Conservation (phyloP, 441 rosid species). For the Jatropha multifida region DNA sequence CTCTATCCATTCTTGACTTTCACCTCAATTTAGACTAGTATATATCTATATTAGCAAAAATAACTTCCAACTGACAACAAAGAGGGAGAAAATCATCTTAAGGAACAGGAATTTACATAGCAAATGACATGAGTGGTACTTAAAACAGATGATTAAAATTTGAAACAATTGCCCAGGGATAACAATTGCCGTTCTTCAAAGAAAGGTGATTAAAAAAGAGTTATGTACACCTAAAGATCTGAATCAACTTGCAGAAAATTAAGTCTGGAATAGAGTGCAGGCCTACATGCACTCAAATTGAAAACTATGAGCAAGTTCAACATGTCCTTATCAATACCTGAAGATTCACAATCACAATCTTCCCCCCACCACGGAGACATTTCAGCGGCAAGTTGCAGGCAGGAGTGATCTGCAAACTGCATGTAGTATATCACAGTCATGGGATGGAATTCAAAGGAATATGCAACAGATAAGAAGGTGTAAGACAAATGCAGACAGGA, state of each 20-base stretch:
- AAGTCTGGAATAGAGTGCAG: neutral
- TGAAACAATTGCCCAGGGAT: neutral
- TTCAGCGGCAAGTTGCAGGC: constrained; percentile 97
- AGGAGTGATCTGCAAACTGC: constrained; percentile 99
- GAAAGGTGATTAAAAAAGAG: neutral
- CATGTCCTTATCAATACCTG: constrained; percentile 50
- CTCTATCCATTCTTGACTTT: neutral
- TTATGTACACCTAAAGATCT: neutral
- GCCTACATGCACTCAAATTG: neutral
- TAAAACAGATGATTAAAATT: neutral
- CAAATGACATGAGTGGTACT: neutral
- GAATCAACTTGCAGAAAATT: neutral
- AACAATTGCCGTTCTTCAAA: neutral
- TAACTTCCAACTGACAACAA: neutral
- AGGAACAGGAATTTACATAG: neutral
- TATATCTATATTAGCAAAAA: neutral
- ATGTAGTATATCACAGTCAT: constrained; percentile 25
- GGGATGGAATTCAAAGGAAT: constrained; percentile 17
- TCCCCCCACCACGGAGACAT: constrained; percentile 85
- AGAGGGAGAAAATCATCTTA: neutral
- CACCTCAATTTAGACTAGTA: neutral
- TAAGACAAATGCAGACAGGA: neutral
- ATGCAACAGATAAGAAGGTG: constrained; percentile 6
- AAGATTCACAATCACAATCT: constrained; percentile 90
- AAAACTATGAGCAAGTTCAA: neutral